Evolutionary conservation across 1,284 basidiomycete species (phyloP).

Genomic region (Ceratobasidium sp.): DNA sequence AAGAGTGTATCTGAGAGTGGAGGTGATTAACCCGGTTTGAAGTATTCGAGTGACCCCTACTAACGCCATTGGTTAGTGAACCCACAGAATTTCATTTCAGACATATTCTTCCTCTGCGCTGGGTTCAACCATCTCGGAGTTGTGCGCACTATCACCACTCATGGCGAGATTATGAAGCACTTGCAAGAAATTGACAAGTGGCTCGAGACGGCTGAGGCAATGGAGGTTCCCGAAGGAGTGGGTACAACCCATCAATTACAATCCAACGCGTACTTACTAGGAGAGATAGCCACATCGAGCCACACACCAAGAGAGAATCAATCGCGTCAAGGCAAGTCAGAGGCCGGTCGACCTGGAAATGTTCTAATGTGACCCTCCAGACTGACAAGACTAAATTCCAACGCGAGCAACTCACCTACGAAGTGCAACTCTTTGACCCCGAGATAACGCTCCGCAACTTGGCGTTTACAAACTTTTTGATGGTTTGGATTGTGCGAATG

Average conservation of each 20-base stretch:
- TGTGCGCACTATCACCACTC: slow-evolving; percentile 77
- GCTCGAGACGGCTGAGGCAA: slow-evolving; percentile 72
- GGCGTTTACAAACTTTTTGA: slow-evolving; percentile 86
- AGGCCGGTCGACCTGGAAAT: background rate
- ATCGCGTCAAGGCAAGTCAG: slow-evolving; percentile 69
- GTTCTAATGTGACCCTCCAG: slow-evolving; percentile 12
- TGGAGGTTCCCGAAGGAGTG: slow-evolving; percentile 61
- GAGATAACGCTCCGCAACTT: slow-evolving; percentile 82
- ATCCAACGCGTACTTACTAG: background rate
- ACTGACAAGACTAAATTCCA: slow-evolving; percentile 55
- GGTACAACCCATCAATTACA: slow-evolving; percentile 45
- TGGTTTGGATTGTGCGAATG: slow-evolving; percentile 92
- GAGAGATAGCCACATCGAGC: slow-evolving; percentile 68
- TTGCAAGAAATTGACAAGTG: slow-evolving; percentile 80
- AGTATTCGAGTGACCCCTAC: background rate
- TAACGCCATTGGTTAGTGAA: slow-evolving; percentile 39
- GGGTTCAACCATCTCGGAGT: slow-evolving; percentile 88
- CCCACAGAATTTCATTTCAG: slow-evolving; percentile 90
- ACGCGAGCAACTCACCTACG: slow-evolving; percentile 76
- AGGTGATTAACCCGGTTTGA: slow-evolving; percentile 42
- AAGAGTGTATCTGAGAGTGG: slow-evolving; percentile 55
- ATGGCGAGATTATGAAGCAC: slow-evolving; percentile 73
- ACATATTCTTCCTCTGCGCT: slow-evolving; percentile 89
- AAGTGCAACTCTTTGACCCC: slow-evolving; percentile 86
- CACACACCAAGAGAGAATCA: slow-evolving; percentile 62